Percentiles rank a stretch among this genome's conserved stretches.
These are phyloP conservation scores for Sclerotiophoma versabilis DNA, from an alignment of 2,329 filamentous ascomycete species.

Conservation along the genomic window DNA sequence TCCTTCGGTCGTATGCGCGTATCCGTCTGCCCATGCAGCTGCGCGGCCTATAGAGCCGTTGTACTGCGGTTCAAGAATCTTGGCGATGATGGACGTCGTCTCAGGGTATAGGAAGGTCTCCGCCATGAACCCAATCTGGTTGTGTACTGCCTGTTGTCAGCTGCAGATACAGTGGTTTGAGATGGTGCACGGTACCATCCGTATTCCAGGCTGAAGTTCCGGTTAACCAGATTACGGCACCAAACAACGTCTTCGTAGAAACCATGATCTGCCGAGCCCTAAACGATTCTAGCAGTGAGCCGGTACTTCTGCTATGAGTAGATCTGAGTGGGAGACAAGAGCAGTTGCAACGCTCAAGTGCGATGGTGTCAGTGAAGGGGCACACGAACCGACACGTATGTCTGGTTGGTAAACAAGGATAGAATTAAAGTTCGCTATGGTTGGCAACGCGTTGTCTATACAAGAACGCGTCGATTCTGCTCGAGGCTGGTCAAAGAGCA, in stretches of 20 bases:
- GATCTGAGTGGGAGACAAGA: not conserved
- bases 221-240: constrained; percentile 20
- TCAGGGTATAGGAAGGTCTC: constrained; percentile 46
- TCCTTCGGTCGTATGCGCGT: constrained; percentile 49
- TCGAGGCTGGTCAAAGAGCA: not conserved
- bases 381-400: not conserved
- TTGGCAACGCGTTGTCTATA: not conserved
- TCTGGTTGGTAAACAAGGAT: not conserved
- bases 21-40: constrained; percentile 51
- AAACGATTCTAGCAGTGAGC: not conserved
- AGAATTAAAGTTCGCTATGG: not conserved
- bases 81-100: constrained; percentile 40
- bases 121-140: constrained; percentile 52
- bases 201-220: constrained; percentile 39
- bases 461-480: not conserved
- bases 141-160: constrained; percentile 43
- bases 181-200: constrained; percentile 31
- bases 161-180: not conserved
- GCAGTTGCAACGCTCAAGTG: not conserved
- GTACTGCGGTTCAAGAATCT: constrained; percentile 51
- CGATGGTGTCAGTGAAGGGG: not conserved
- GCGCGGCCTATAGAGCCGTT: constrained; percentile 50
- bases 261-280: not conserved
- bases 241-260: not conserved
- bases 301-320: not conserved